These are phyloP conservation scores for Melanomma pulvis-pyrius DNA, from an alignment of 495 filamentous ascomycete genomes.

Conservation along the genomic window DNA sequence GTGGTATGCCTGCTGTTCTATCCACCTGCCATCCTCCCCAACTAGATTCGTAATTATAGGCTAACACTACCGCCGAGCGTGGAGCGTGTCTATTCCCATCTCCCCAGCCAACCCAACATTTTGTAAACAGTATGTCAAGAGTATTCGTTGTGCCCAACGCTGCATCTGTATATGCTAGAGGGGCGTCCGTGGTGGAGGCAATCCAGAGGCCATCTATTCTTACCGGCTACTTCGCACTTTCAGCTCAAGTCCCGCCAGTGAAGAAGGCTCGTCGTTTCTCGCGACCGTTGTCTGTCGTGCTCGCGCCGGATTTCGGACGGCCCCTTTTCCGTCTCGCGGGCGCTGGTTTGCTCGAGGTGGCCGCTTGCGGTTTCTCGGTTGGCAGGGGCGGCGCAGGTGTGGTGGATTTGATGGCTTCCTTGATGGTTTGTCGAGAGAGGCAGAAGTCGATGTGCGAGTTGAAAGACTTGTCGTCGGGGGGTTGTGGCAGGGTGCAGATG, in stretches of 20 bases:
- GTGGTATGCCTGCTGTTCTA: too few relatives aligned
- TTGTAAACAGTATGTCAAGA: too few relatives aligned
- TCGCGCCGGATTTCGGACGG: neutral
- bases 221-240: too few relatives aligned
- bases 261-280: constrained; percentile 34
- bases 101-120: too few relatives aligned
- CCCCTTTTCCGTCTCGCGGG: constrained; percentile 6
- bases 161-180: too few relatives aligned
- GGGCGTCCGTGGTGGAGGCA: too few relatives aligned
- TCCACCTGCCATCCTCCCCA: too few relatives aligned
- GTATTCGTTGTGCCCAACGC: too few relatives aligned
- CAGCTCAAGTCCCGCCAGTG: constrained; percentile 4
- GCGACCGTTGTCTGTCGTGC: neutral
- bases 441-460: constrained; percentile 96
- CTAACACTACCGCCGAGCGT: too few relatives aligned
- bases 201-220: too few relatives aligned
- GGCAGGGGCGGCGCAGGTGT: constrained; percentile 1
- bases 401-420: constrained; percentile 56
- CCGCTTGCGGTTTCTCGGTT: neutral
- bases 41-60: too few relatives aligned
- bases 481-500: constrained; percentile 74
- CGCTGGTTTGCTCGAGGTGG: neutral
- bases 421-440: constrained; percentile 82
- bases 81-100: too few relatives aligned
- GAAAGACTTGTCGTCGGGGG: constrained; percentile 74